These are phyloP conservation scores for Lactuca saligna DNA, from an alignment of 129 eudicot species.

Conservation along the genomic window DNA sequence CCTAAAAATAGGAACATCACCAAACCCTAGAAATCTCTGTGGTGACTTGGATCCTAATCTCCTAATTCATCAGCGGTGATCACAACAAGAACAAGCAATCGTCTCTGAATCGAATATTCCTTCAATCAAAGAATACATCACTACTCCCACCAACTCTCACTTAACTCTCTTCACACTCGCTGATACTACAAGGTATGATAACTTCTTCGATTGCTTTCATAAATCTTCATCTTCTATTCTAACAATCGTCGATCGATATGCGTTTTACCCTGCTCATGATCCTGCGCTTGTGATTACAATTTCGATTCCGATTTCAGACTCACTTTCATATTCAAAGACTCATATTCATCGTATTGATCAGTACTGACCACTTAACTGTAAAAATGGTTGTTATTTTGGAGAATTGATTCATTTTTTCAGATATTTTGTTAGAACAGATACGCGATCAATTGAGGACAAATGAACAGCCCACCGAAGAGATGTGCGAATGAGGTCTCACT, in stretches of 20 bases:
- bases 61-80: not conserved
- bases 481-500: constrained; percentile 18
- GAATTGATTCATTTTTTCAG: constrained; percentile 9
- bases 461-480: constrained; percentile 24
- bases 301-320: not conserved
- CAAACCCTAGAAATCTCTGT: constrained; percentile 5
- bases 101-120: constrained; percentile 6
- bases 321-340: not conserved
- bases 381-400: not conserved
- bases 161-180: not conserved
- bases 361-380: constrained; percentile 4
- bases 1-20: not conserved
- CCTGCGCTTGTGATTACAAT: not conserved
- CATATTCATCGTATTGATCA: not conserved
- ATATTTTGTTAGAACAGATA: constrained; percentile 18
- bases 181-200: constrained; percentile 14
- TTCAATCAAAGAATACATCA: not conserved
- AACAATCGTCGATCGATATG: not conserved
- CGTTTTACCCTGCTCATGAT: constrained; percentile 16
- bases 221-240: not conserved
- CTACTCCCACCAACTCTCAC: not conserved
- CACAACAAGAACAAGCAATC: not conserved
- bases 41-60: not conserved
- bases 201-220: not conserved
- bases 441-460: constrained; percentile 15